Evolutionary conservation across 495 filamentous ascomycete genomes (phyloP).

Genomic region (Halenospora varia): DNA sequence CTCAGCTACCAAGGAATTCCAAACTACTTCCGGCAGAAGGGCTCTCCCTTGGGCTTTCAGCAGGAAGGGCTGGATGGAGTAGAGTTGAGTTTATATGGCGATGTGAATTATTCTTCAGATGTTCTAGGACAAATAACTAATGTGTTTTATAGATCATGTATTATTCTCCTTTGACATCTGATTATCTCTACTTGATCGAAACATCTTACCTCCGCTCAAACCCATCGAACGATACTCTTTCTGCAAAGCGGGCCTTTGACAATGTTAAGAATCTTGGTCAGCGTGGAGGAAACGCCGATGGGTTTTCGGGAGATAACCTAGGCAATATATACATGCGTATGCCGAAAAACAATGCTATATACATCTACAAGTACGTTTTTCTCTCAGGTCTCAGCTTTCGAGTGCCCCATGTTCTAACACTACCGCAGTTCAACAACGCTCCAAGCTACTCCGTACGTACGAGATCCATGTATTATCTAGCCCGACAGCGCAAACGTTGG

Average conservation of each 20-base stretch:
- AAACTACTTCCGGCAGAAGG: conserved; percentile 29
- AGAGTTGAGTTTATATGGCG: conserved; percentile 26
- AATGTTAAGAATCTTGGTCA: conserved; percentile 34
- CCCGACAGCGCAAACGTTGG: conserved; percentile 33
- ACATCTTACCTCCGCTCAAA: conserved; percentile 31
- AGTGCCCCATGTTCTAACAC: background rate
- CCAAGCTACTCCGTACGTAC: conserved; percentile 28
- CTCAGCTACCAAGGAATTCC: conserved; percentile 29
- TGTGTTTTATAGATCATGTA: conserved; percentile 30
- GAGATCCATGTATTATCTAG: conserved; percentile 40
- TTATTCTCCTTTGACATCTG: conserved; percentile 33
- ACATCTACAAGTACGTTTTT: conserved; percentile 30
- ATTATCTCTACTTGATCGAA: conserved; percentile 34
- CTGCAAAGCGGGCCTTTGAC: conserved; percentile 31
- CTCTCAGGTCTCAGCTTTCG: conserved; percentile 3
- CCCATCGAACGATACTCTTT: conserved; percentile 26
- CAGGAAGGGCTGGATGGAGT: conserved; percentile 35
- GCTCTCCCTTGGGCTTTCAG: conserved; percentile 25
- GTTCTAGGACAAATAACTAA: background rate
- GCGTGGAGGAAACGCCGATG: conserved; percentile 35
- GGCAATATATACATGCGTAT: conserved; percentile 38
- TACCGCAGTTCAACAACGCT: conserved; percentile 23
- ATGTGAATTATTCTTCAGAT: conserved; percentile 8
- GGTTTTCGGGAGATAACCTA: conserved; percentile 33
- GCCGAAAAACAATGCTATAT: conserved; percentile 36